Conservation (phyloP, 768 basidiomycete species). For the Tephrocybe rancida region DNA sequence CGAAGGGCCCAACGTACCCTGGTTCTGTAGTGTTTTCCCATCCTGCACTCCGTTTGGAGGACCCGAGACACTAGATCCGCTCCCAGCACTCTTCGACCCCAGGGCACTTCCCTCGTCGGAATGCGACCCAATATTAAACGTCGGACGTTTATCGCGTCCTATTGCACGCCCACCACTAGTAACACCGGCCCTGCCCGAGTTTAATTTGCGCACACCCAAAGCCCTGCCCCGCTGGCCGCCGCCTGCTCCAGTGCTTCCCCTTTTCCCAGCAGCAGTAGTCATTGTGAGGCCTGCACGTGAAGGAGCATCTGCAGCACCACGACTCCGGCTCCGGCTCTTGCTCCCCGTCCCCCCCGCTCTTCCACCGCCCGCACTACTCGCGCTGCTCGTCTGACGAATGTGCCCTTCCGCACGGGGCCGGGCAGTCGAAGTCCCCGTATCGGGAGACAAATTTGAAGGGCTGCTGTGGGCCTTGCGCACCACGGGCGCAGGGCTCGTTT, state of each 20-base stretch:
- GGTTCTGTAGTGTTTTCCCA: not conserved
- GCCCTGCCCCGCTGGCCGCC: constrained; percentile 2
- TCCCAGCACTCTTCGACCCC: constrained; percentile 39
- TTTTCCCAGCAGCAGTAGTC: constrained; percentile 4
- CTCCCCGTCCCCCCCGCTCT: not conserved
- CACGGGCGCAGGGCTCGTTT: not conserved
- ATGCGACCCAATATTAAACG: constrained; percentile 63
- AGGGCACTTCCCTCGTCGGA: constrained; percentile 55
- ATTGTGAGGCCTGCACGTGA: constrained; percentile 15
- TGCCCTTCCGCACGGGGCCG: constrained; percentile 5
- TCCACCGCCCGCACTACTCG: constrained; percentile 4
- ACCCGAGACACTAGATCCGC: constrained; percentile 31
- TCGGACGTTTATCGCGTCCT: constrained; percentile 24
- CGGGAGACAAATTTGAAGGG: not conserved
- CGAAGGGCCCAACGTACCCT: not conserved
- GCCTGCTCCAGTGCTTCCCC: not conserved
- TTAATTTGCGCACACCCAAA: constrained; percentile 1
- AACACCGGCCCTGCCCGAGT: not conserved
- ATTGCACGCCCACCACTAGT: constrained; percentile 5
- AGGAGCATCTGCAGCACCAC: constrained; percentile 9
- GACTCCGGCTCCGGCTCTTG: constrained; percentile 16
- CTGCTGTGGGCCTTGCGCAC: not conserved
- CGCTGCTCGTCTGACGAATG: constrained; percentile 15
- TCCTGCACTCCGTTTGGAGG: constrained; percentile 3
- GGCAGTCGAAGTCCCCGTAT: constrained; percentile 1